Evolutionary conservation across 352 stramenopile species (phyloP), one percentile per base, ranked within the genome.

Genomic region (Phytophthora litchii): DNA sequence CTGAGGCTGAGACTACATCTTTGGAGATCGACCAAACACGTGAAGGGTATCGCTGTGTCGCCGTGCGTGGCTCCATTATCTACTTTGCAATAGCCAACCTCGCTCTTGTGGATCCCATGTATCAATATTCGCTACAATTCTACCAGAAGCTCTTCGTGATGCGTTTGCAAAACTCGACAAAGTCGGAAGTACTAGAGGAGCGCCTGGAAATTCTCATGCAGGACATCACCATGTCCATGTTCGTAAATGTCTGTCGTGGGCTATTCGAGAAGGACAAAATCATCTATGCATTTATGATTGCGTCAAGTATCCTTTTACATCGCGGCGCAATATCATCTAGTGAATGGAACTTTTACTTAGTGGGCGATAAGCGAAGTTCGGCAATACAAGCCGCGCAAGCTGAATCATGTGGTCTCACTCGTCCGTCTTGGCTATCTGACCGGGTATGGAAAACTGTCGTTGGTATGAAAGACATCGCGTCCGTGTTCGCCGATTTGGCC

Each of bases 241-340:
- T 96, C 52, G 85, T 95, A 4, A 98, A 98, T 72, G 80, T 98
- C 1, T 98, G 94, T 59, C 83, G 92, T 2, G 94, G 94, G 0
- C 66, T 98, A 1, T 98, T 98, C 58, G 94, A 98, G 64, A 96
- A 95, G 46, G 89, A 98, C 74, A 98, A 98, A 68, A 84, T 98
- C 40, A 79, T 98, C 16, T 98, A 96, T 68, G 87, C 93, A 10
- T 96, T 98, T 60, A 96, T 97, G 74, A 97, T 98, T 35, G 89
- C 84, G 3, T 74, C 87, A 16, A 93, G 88, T 27, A 97, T 98
- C 53, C 42, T 94, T 3, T 60, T 95, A 1, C 88, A 97, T 48
- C 69, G 70, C 16, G 83, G 81, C 27, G 68, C 70, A 0, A 95
- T 97, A 53, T 80, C 72, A 0, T 45, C 71, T 2, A 65, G 31